Conservation (phyloP, 192 early-diverging fungal genomes). For the Coemansia sp. region DNA sequence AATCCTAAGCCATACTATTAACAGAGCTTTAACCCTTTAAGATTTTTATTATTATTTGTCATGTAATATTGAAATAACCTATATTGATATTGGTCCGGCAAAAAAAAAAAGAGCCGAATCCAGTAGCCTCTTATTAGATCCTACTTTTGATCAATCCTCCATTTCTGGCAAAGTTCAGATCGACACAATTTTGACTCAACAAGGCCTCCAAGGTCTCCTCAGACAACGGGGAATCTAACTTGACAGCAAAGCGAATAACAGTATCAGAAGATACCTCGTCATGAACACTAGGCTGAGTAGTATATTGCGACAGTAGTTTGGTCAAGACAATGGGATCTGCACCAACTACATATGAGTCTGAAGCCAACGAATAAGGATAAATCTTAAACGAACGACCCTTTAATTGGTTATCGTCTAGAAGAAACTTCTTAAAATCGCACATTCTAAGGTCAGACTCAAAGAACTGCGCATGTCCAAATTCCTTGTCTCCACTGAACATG, state of each 20-base stretch:
- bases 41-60: too few species aligned
- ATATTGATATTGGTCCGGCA: too few species aligned
- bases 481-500: not conserved
- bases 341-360: not conserved
- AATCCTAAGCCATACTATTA: too few species aligned
- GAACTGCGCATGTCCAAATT: not conserved
- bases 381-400: not conserved
- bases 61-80: too few species aligned
- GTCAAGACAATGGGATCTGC: not conserved
- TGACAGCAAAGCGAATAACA: not conserved
- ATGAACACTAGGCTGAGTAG: not conserved
- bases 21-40: too few species aligned
- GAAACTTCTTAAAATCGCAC: not conserved
- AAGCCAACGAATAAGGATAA: not conserved
- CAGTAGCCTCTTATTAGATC: not conserved
- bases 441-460: not conserved
- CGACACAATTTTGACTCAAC: not conserved
- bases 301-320: not conserved
- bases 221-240: not conserved
- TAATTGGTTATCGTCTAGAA: not conserved
- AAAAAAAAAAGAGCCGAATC: too few species aligned
- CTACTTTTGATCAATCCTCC: not conserved
- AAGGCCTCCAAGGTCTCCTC: not conserved
- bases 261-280: not conserved
- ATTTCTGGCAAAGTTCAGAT: not conserved